Evolutionary conservation across 441 rosid genomes (phyloP).

Genomic region (Brassica balearica): DNA sequence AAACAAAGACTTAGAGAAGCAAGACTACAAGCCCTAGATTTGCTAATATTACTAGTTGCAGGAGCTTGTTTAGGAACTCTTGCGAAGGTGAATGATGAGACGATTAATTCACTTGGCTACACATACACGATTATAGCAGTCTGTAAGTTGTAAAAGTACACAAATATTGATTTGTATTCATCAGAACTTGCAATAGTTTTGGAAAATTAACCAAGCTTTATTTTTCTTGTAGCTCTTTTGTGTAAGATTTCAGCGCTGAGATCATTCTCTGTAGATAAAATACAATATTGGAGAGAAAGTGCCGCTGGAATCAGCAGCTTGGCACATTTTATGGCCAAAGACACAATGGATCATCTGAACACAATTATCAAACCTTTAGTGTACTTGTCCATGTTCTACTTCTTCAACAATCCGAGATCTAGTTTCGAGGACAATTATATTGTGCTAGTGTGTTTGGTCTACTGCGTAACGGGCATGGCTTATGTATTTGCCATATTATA

Average conservation of each 20-base stretch:
- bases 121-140: slow-evolving; percentile 74
- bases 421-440: slow-evolving; percentile 61
- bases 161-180: background rate
- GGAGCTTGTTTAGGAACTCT: slow-evolving; percentile 79
- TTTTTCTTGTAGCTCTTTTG: slow-evolving; percentile 58
- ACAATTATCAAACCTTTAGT: slow-evolving; percentile 65
- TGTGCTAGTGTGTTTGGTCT: slow-evolving; percentile 62
- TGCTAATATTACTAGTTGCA: slow-evolving; percentile 60
- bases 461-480: slow-evolving; percentile 72
- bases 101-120: slow-evolving; percentile 62
- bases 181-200: background rate
- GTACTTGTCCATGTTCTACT: slow-evolving; percentile 73
- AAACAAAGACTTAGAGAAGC: slow-evolving; percentile 74
- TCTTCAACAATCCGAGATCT: slow-evolving; percentile 76
- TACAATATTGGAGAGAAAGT: slow-evolving; percentile 65
- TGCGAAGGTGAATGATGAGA: slow-evolving; percentile 68
- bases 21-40: slow-evolving; percentile 60
- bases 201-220: background rate
- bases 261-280: slow-evolving; percentile 61
- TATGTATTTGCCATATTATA: slow-evolving; percentile 63
- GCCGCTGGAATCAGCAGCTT: slow-evolving; percentile 71
- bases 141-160: slow-evolving; percentile 50
- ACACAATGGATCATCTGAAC: slow-evolving; percentile 64
- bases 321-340: slow-evolving; percentile 71
- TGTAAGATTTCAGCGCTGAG: slow-evolving; percentile 71